phyloP scores from a whole-genome alignment of 2,329 filamentous ascomycete genomes.

The Aulographum hederae region DNA sequence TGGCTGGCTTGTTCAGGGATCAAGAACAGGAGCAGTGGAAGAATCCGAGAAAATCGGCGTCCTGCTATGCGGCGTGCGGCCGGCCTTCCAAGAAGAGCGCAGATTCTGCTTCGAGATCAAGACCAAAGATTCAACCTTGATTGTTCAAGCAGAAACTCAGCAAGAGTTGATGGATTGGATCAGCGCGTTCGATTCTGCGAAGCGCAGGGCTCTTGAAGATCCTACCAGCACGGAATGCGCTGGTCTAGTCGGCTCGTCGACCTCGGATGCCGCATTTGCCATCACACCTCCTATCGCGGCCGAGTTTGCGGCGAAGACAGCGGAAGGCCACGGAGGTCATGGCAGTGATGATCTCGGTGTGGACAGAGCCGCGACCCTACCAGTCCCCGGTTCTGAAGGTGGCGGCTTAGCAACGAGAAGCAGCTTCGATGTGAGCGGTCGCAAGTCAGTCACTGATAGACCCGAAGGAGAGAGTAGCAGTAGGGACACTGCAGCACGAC shows the following conservation, averaged over 20 bases:
- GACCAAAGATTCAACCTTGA: constrained; percentile 79
- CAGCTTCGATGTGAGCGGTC: constrained; percentile 52
- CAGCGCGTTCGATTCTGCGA: constrained; percentile 79
- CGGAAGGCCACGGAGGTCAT: constrained; percentile 43
- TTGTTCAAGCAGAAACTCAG: constrained; percentile 88
- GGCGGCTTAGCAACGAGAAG: constrained; percentile 34
- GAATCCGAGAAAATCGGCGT: constrained; percentile 95
- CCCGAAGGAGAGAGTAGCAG: constrained; percentile 49
- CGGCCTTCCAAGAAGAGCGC: constrained; percentile 79
- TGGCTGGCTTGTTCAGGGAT: constrained; percentile 74
- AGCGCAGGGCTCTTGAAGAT: constrained; percentile 76
- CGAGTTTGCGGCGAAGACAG: constrained; percentile 70
- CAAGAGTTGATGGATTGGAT: constrained; percentile 88
- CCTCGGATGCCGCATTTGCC: constrained; percentile 62
- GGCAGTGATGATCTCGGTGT: constrained; percentile 34
- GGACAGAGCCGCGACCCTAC: constrained; percentile 48
- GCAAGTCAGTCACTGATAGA: constrained; percentile 31
- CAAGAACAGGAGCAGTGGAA: constrained; percentile 65
- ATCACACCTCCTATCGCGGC: constrained; percentile 77
- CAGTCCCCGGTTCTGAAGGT: constrained; percentile 39
- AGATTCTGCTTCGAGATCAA: constrained; percentile 98
- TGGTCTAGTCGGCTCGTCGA: constrained; percentile 20
- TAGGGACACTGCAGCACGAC: constrained; percentile 66
- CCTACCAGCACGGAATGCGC: constrained; percentile 31
- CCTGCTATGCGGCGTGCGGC: constrained; percentile 78